Evolutionary conservation across 2,329 filamentous ascomycete species (phyloP).

Genomic region (Fusarium sp.): DNA sequence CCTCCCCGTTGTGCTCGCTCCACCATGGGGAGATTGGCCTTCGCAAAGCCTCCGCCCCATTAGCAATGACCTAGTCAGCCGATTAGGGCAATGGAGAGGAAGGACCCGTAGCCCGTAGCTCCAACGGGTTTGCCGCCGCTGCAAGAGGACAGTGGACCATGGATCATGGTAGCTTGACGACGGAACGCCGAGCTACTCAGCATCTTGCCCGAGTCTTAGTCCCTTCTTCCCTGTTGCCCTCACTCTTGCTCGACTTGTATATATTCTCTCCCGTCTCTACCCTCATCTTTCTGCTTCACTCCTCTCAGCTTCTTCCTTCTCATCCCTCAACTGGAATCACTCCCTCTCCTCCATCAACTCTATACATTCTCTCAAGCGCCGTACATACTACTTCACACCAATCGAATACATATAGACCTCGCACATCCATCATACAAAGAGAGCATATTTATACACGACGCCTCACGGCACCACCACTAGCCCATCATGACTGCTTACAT

Average conservation of each 20-base stretch:
- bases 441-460: neutral
- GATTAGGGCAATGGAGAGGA: slow-evolving; percentile 26
- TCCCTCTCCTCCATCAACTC: slow-evolving; percentile 3
- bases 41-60: slow-evolving; percentile 16
- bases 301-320: slow-evolving; percentile 8
- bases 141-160: slow-evolving; percentile 27
- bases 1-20: slow-evolving; percentile 19
- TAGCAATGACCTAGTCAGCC: slow-evolving; percentile 17
- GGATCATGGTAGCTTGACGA: slow-evolving; percentile 37
- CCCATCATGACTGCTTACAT: slow-evolving; percentile 35
- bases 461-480: slow-evolving; percentile 2
- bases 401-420: slow-evolving; percentile 4
- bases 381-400: neutral
- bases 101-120: slow-evolving; percentile 17
- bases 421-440: neutral
- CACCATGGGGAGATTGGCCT: slow-evolving; percentile 38
- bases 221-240: slow-evolving; percentile 27
- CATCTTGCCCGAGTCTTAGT: slow-evolving; percentile 11
- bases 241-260: slow-evolving; percentile 27
- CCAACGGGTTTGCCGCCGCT: slow-evolving; percentile 25
- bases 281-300: slow-evolving; percentile 1
- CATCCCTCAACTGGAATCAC: neutral
- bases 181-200: slow-evolving; percentile 38
- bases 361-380: neutral
- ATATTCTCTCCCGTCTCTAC: slow-evolving; percentile 31